Conservation (phyloP, 257 asterid species). For the Capsicum baccatum region DNA sequence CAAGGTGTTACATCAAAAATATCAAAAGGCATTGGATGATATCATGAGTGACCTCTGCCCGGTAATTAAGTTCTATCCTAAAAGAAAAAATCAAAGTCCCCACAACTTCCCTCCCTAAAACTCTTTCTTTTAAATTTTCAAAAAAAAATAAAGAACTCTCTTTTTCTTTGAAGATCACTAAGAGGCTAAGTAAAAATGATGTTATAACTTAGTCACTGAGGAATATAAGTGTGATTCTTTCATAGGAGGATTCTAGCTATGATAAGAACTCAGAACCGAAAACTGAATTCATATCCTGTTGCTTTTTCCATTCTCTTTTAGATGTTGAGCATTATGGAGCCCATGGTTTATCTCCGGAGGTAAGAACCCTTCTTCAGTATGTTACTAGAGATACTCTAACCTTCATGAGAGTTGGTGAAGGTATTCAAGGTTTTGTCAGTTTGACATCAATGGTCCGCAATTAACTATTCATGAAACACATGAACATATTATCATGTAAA, state of each 20-base stretch:
- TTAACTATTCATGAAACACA: background rate
- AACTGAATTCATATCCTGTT: slow-evolving; percentile 1
- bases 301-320: slow-evolving; percentile 37
- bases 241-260: background rate
- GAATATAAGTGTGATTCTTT: background rate
- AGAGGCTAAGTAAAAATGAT: background rate
- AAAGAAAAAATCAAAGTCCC: slow-evolving; percentile 21
- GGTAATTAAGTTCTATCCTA: slow-evolving; percentile 46
- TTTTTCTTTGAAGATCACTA: background rate
- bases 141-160: background rate
- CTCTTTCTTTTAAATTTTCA: background rate
- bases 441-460: background rate
- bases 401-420: background rate
- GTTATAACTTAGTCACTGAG: background rate
- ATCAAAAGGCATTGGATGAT: slow-evolving; percentile 80
- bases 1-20: slow-evolving; percentile 85
- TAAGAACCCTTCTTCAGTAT: slow-evolving; percentile 43
- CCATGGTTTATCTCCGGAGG: slow-evolving; percentile 90
- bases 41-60: slow-evolving; percentile 84
- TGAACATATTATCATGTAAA: slow-evolving; percentile 16
- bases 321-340: slow-evolving; percentile 90
- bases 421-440: slow-evolving; percentile 18
- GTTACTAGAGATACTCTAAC: background rate
- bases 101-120: background rate
- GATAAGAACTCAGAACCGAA: slow-evolving; percentile 20